Evolutionary conservation across 768 basidiomycete species (phyloP).

Genomic region (Hortiboletus campestris): DNA sequence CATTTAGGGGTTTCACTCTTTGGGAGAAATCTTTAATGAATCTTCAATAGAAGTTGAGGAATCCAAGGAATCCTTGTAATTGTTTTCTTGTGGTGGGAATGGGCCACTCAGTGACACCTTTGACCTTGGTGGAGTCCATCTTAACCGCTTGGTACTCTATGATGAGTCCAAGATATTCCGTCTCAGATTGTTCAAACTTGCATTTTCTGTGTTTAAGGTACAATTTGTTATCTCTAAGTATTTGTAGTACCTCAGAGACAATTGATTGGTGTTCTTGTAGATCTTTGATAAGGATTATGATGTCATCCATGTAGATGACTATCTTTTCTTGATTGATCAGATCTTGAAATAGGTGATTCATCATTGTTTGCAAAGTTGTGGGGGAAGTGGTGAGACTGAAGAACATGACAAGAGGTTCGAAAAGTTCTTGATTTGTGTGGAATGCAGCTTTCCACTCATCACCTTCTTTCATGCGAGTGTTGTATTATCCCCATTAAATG

Average conservation of each 20-base stretch:
- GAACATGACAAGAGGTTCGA: neutral
- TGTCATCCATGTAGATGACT: constrained; percentile 39
- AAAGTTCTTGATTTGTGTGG: neutral
- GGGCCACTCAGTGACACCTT: neutral
- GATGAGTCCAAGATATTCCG: neutral
- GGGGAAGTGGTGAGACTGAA: neutral
- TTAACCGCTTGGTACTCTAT: neutral
- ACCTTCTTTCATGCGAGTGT: constrained; percentile 25
- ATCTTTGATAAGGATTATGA: constrained; percentile 32
- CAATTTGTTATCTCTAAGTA: neutral
- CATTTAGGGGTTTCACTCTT: neutral
- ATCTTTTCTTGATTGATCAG: neutral
- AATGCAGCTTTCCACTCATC: constrained; percentile 37
- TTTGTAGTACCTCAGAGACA: neutral
- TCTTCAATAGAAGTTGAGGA: neutral
- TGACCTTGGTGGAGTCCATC: neutral
- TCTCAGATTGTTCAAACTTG: neutral
- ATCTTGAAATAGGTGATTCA: neutral
- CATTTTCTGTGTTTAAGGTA: neutral
- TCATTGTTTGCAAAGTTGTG: neutral
- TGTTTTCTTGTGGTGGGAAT: neutral
- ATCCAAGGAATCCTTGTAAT: neutral
- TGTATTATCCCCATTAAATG: constrained; percentile 34
- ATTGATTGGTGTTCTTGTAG: constrained; percentile 29
- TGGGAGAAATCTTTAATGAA: neutral